phyloP scores from a whole-genome alignment of 2,329 filamentous ascomycete species.

The Ophiocordyceps unilateralis region DNA sequence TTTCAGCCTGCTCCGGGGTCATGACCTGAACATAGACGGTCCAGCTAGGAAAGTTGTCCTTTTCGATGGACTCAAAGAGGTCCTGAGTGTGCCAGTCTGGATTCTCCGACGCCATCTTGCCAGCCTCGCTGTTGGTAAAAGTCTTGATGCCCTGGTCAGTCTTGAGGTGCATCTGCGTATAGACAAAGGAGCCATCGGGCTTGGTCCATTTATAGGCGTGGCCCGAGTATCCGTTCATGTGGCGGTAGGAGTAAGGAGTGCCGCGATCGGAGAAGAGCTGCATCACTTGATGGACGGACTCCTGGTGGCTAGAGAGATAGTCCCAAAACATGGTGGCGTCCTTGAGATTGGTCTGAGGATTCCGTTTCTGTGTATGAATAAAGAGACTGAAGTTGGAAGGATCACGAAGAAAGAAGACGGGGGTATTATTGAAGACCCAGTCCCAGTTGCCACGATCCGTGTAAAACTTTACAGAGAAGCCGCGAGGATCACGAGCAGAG shows the following conservation, averaged over 20 bases:
- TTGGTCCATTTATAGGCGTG: too few species aligned
- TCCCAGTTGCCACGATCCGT: conserved; percentile 58
- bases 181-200: conserved; percentile 49
- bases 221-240: too few species aligned
- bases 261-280: too few species aligned
- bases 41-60: conserved; percentile 45
- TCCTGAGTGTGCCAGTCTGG: conserved; percentile 48
- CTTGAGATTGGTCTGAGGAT: too few species aligned
- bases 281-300: too few species aligned
- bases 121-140: conserved; percentile 39
- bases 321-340: too few species aligned
- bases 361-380: too few species aligned
- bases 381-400: too few species aligned
- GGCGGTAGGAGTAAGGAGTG: too few species aligned
- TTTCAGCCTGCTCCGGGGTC: conserved; percentile 42
- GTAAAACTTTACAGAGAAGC: conserved; percentile 41
- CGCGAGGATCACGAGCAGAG: conserved; percentile 51
- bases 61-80: conserved; percentile 44
- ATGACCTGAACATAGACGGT: conserved; percentile 46
- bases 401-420: conserved; percentile 71
- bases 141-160: conserved; percentile 45
- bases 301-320: too few species aligned
- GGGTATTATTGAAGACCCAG: conserved; percentile 61
- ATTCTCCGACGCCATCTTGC: conserved; percentile 33
- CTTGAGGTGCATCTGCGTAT: conserved; percentile 48